Conservation (phyloP, 2,329 filamentous ascomycete species). For the Pyrenochaeta sp. region DNA sequence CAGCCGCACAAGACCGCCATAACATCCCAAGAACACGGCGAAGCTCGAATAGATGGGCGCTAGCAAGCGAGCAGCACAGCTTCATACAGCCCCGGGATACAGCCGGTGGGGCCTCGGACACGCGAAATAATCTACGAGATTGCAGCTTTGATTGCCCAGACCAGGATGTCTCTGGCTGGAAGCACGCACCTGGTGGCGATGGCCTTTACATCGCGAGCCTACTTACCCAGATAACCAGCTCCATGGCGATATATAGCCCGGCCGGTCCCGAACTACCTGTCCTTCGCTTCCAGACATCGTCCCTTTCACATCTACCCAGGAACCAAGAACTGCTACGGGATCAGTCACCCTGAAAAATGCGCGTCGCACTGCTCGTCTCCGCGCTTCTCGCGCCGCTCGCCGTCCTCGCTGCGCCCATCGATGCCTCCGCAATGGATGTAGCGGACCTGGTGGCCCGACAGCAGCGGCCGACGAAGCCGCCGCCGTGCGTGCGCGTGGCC, state of each 20-base stretch:
- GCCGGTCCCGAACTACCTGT: too few relatives aligned
- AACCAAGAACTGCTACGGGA: neutral
- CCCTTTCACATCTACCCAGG: neutral
- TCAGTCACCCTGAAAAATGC: slow-evolving; percentile 28
- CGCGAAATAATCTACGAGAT: slow-evolving; percentile 7
- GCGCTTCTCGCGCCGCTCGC: slow-evolving; percentile 21
- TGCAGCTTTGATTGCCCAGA: slow-evolving; percentile 5
- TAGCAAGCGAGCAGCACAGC: neutral
- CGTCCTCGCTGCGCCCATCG: slow-evolving; percentile 22
- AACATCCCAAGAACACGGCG: slow-evolving; percentile 2
- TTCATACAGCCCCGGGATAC: slow-evolving; percentile 6
- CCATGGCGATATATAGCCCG: too few relatives aligned
- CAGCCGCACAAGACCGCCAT: neutral
- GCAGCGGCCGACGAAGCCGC: slow-evolving; percentile 25
- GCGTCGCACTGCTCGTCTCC: slow-evolving; percentile 17
- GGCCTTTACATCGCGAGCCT: neutral
- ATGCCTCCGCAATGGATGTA: neutral
- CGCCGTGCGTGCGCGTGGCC: slow-evolving; percentile 29
- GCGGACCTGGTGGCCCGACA: slow-evolving; percentile 18
- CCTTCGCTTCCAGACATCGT: neutral
- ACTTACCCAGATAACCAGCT: neutral
- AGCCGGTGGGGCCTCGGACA: slow-evolving; percentile 11
- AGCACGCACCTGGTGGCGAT: neutral
- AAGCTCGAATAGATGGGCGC: neutral
- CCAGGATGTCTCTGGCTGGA: neutral